Evolutionary conservation across 1,284 basidiomycete species (phyloP), one percentile per base, ranked within the genome.

Genomic region (Ustilago hordei): DNA sequence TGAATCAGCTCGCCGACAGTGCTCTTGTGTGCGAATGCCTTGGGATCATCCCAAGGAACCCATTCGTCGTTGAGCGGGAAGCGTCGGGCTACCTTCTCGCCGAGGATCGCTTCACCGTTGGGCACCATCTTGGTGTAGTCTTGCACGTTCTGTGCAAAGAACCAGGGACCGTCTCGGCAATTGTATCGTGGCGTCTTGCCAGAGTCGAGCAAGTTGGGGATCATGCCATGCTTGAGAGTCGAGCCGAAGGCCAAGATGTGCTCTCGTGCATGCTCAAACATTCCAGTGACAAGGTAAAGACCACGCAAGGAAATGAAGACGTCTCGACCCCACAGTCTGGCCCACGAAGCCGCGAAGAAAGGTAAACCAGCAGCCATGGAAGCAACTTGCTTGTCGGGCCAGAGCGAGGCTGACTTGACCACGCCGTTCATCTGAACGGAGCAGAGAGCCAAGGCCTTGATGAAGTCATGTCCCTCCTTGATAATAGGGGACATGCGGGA

Each of bases 141-240:
- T 85, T 98, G 96, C 65, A 98, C 96, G 83, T 94, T 97, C 86
- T 99, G 96, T 65, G 98, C 87, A 92, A 98, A 97, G 93, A 95
- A 99, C 96, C 95, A 97, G 34, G 94, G 93, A 7, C 93, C 93
- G 83, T 95, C 94, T 53, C 94, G 91, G 9, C 93, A 95, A 84
- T 95, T 95, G 85, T 95, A 95, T 57, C 82, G 75, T 2, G 82
- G 82, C 28, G 75, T 78, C 32, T 68, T 65, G 28, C 75, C 80
- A 13, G 80, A 81, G 68, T 84, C 81, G 19, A 84, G 78, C 58
- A 84, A 52, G 34, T 84, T 84, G 3, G 82, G 82, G 43, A 84
- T 84, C 64, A 84, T 64, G 28, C 82, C 82, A 48, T 84, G 78
- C 69, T 82, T 80, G 31, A 84, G 68, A 8, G 82, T 84, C 19